Conservation (phyloP, 2,329 filamentous ascomycete genomes). For the Phialophora verrucosa region DNA sequence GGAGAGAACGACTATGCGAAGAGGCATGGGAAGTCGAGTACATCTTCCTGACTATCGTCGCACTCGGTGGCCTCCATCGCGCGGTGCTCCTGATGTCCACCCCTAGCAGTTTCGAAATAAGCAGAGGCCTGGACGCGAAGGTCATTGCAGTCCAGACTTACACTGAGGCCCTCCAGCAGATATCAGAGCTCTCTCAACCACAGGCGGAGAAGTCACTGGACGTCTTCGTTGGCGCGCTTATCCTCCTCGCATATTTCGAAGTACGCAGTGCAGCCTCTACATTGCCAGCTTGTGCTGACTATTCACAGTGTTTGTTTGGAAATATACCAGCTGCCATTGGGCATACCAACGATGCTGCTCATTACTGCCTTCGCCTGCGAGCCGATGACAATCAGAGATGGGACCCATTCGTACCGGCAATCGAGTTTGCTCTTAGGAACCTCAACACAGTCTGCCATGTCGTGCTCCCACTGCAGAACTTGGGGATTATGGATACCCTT, state of each 20-base stretch:
- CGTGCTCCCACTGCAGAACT: conserved; percentile 26
- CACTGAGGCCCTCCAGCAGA: conserved; percentile 30
- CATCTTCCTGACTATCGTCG: conserved; percentile 36
- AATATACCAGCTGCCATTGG: conserved; percentile 21
- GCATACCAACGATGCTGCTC: conserved; percentile 15
- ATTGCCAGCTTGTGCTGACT: neutral
- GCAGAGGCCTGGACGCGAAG: neutral
- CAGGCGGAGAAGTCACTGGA: neutral
- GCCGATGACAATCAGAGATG: neutral
- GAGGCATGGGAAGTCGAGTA: conserved; percentile 38
- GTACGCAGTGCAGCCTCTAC: neutral
- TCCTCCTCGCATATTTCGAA: conserved; percentile 2
- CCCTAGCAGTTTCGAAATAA: neutral
- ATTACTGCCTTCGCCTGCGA: conserved; percentile 11
- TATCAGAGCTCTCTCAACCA: conserved; percentile 22
- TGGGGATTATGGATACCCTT: neutral
- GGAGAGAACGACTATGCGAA: conserved; percentile 38
- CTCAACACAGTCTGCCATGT: conserved; percentile 33
- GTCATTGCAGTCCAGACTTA: conserved; percentile 28
- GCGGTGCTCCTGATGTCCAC: conserved; percentile 21
- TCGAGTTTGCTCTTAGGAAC: conserved; percentile 25
- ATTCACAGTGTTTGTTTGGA: conserved; percentile 15
- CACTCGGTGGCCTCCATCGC: conserved; percentile 37
- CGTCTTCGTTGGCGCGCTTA: neutral
- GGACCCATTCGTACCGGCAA: neutral